A percentile compares a stretch with the other conserved stretches of the same genome.
phyloP scores from a whole-genome alignment of 805 yeast genomes.

The Lipomyces chichibuensis region DNA sequence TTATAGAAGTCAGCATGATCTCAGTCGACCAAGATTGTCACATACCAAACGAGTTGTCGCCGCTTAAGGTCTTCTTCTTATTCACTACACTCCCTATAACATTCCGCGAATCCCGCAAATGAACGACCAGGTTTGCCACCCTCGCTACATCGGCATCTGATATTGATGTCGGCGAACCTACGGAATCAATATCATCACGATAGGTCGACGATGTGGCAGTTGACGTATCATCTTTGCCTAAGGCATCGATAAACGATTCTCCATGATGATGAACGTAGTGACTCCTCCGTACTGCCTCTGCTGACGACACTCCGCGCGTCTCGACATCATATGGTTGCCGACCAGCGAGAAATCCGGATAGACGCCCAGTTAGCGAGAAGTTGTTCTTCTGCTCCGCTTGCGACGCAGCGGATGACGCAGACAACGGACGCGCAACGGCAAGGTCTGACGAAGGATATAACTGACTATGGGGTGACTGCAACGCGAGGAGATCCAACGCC shows the following conservation, averaged over 20 bases:
- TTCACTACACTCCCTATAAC: background rate
- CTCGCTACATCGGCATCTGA: constrained; percentile 30
- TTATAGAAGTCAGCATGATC: constrained; percentile 10
- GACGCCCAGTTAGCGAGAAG: background rate
- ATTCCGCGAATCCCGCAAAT: constrained; percentile 25
- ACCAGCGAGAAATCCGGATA: background rate
- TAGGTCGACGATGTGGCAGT: background rate
- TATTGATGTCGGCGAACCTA: background rate
- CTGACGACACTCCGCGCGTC: constrained; percentile 8
- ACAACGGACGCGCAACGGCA: background rate
- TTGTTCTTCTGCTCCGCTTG: background rate
- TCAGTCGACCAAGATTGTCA: background rate
- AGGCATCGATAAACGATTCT: background rate
- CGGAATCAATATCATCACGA: background rate
- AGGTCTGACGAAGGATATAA: background rate
- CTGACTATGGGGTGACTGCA: background rate
- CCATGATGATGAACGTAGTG: constrained; percentile 2
- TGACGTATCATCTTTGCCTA: background rate
- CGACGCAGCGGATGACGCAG: constrained; percentile 2
- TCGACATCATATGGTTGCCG: background rate
- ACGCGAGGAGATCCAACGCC: constrained; percentile 13
- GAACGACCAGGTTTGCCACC: constrained; percentile 28
- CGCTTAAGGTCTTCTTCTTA: background rate
- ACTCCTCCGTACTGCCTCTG: constrained; percentile 13
- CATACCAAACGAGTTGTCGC: background rate